Conservation (phyloP, 1,284 basidiomycete genomes). For the Boletus sp. region DNA sequence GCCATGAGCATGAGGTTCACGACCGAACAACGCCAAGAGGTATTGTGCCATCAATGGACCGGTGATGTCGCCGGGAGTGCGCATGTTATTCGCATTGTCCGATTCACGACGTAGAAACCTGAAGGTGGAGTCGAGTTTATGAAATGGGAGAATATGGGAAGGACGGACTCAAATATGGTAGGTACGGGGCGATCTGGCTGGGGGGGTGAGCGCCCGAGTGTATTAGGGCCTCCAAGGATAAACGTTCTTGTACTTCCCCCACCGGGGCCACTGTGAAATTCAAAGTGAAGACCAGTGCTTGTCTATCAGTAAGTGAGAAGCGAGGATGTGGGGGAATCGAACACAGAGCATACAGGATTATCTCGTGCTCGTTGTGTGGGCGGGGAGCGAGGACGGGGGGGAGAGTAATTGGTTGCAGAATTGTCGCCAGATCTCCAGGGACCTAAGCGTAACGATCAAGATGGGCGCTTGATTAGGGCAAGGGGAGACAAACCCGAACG, state of each 20-base stretch:
- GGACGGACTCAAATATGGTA: conserved; percentile 48
- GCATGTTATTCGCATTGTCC: conserved; percentile 20
- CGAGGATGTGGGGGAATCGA: neutral
- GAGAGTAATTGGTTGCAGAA: neutral
- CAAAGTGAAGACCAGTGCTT: conserved; percentile 35
- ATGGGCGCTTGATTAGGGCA: neutral
- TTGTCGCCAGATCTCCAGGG: conserved; percentile 2
- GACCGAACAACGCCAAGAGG: conserved; percentile 56
- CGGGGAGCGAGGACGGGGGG: conserved; percentile 20
- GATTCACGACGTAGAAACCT: conserved; percentile 38
- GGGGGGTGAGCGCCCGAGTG: conserved; percentile 21
- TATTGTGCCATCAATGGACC: conserved; percentile 69
- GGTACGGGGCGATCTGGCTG: conserved; percentile 30
- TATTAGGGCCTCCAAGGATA: conserved; percentile 41
- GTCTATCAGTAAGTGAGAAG: conserved; percentile 12
- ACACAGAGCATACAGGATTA: conserved; percentile 22
- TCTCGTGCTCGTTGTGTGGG: conserved; percentile 17
- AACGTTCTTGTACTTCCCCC: conserved; percentile 39
- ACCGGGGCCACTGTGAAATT: conserved; percentile 37
- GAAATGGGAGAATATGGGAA: neutral
- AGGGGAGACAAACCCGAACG: conserved; percentile 5
- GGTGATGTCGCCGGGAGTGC: conserved; percentile 42
- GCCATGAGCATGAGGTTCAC: conserved; percentile 32
- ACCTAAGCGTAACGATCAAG: conserved; percentile 33
- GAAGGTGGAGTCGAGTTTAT: neutral